Base-by-base conservation (phyloP, 768 basidiomycete genomes). In the Podaxis sp. region DNA sequence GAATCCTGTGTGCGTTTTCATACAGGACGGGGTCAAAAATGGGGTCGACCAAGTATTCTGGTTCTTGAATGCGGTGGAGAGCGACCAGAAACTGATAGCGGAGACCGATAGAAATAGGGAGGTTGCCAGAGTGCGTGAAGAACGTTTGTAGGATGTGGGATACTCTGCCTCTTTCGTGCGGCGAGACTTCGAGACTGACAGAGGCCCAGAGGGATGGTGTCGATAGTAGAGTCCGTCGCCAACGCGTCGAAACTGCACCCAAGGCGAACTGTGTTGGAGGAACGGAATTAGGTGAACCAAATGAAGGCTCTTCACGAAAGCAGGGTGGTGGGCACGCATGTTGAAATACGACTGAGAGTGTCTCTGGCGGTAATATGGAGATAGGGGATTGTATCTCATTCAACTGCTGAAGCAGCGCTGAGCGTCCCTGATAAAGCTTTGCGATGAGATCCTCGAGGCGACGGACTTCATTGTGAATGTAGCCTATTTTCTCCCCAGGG, bases 361-460 rank as follows among this genome's bases (percentile, higher is more conserved):
- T 58, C 20, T 58, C 57, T 13, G 46, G 46, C 2, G 57, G 57
- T 49, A 58, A 4, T 17, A 37, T 33, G 36, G 24, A 58, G 20
- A 58, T 49, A n/a, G 57, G 57, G 7, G 44, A 58, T 49, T 33
- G 57, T 13, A 37, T 13, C 36, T 28, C 46, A 20, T 58, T 58
- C 28, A 28, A n/a, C 12, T 49, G 57, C 11, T 48, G 24, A 24
- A 50, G 49, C 20, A 46, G n/a, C 15, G 15, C 44, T 8, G 44
- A 46, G 44, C 44, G 44, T 46, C 26, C 20, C 1, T 50, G 22
- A 24, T 50, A 12, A 24, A 50, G 26, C 22, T 24, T 50, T 5
- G 49, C 15, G 8, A 50, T 50, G 20, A 50, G 49, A 50, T 28
- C 26, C 49, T 24, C 58, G 20, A 46, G n/a, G 44, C 44, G 44